Conservation (phyloP, 805 yeast species). For the Schizosaccharomyces lindneri region DNA sequence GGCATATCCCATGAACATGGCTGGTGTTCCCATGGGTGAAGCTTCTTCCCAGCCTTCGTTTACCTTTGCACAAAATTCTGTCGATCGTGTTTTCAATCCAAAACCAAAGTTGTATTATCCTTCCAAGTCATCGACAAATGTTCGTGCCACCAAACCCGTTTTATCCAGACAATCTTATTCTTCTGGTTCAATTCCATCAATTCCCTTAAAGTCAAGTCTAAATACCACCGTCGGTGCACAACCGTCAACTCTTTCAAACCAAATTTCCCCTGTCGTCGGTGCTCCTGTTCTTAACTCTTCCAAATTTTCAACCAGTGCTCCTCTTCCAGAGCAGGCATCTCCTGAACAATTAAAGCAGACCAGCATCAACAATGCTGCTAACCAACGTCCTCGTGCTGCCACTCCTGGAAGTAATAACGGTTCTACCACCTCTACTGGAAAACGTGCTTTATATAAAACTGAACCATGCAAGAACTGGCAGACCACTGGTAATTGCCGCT, state of each 20-base stretch:
- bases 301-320: neutral
- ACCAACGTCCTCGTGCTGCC: no score
- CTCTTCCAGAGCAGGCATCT: neutral
- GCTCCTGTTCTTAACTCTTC: neutral
- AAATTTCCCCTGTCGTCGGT: neutral
- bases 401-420: no score
- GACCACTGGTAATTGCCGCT: neutral
- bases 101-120: no score
- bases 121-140: neutral
- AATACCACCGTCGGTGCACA: neutral
- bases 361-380: no score
- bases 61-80: neutral
- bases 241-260: neutral
- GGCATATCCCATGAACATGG: neutral
- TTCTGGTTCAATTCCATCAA: neutral
- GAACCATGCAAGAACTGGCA: constrained; percentile 1
- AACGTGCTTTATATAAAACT: neutral
- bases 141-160: neutral
- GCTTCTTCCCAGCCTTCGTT: neutral
- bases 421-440: neutral
- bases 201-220: neutral
- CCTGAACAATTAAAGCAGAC: neutral
- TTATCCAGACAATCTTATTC: neutral
- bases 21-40: neutral
- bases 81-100: neutral